phyloP scores from a whole-genome alignment of 257 asterid species.

The Haberlea rhodopensis region DNA sequence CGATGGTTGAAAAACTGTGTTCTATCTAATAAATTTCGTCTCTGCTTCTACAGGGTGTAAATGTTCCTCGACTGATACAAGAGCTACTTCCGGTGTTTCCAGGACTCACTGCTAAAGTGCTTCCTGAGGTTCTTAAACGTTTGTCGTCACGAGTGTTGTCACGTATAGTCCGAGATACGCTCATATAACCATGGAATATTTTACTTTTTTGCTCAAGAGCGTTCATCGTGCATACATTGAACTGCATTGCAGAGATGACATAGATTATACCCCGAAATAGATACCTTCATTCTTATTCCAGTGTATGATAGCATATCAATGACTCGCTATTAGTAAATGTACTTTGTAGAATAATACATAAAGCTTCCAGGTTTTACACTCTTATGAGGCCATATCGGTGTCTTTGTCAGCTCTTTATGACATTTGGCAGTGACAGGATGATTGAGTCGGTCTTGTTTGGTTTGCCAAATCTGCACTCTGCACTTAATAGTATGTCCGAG shows the following conservation, averaged over 20 bases:
- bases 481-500: too few relatives aligned
- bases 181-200: conserved; percentile 36
- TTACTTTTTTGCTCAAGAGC: conserved; percentile 19
- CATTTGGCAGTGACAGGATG: neutral
- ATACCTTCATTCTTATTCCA: neutral
- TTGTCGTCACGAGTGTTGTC: conserved; percentile 78
- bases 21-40: neutral
- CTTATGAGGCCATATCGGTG: neutral
- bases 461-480: neutral
- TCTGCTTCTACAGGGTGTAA: conserved; percentile 53
- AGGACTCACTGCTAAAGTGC: conserved; percentile 75
- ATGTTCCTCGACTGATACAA: conserved; percentile 60
- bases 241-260: conserved; percentile 22
- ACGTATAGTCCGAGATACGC: conserved; percentile 63
- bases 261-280: neutral
- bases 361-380: conserved; percentile 19
- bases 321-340: conserved; percentile 22
- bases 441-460: conserved; percentile 2
- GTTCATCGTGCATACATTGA: conserved; percentile 25
- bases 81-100: conserved; percentile 94
- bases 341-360: conserved; percentile 26
- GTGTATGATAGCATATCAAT: conserved; percentile 18
- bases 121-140: conserved; percentile 81
- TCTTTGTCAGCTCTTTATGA: neutral
- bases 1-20: neutral